Base-by-base conservation (phyloP, 331 rosid genomes). In the Acacia pycnantha region DNA sequence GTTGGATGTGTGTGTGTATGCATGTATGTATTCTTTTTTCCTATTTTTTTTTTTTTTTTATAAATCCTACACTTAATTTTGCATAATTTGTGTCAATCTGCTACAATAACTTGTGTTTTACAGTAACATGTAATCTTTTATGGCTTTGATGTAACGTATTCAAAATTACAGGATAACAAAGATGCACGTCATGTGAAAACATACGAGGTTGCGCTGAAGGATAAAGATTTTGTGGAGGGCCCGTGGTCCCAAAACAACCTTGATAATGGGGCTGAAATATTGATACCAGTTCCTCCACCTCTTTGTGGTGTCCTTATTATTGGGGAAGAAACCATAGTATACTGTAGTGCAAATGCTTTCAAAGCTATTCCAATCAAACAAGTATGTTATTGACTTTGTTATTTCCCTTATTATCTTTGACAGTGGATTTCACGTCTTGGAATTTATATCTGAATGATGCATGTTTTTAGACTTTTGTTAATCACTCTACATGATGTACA, bases 181-280 rank as follows among this genome's bases (percentile, higher is more conserved):
- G 99, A 94, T 86, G 97, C 95, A 35, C 97, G 98, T 70, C 99
- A 96, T 88, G 97, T 90, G 62, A 94, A 96, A 90, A 96, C 99
- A 19, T 96, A 96, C 22, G 99, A 94, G 86, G 99, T 96, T 82
- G 94, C 97, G 77, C 87, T 96, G 84, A 94, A 96, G 90, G 99
- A 96, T 84, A 94, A 96, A 83, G 98, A 94, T 84, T 96, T 96
- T 88, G 91, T 90, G 59, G 99, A 94, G 89, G 99, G 99, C 67
- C 97, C 99, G 26, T 96, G 97, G 99, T 84, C 98, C 35, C 98
- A 89, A 65, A 92, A 90, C 91, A 94, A 94, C 80, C 98, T 96
- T 73, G 99, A 96, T 85, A 94, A 94, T 84, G 99, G 99, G 67
- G 98, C 99, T 82, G 94, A 91, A 74, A 84, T 96, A 79, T 86